Evolutionary conservation across 257 asterid species (phyloP).

Genomic region (Solanum habrochaites): DNA sequence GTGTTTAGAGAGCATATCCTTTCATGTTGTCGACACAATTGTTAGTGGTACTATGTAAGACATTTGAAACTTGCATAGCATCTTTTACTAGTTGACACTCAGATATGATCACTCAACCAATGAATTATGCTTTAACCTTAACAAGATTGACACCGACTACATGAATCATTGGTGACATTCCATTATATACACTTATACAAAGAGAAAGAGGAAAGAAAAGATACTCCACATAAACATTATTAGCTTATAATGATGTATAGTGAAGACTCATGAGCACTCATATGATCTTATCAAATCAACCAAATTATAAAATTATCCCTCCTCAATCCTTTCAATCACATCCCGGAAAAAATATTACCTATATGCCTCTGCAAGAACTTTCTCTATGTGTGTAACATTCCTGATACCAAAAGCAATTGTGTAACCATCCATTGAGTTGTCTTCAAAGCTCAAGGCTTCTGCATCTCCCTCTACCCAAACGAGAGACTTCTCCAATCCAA

Average conservation of each 20-base stretch:
- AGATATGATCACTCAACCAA: background rate
- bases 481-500: constrained; percentile 48
- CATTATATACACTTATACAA: background rate
- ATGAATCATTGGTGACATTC: background rate
- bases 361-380: constrained; percentile 82
- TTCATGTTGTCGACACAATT: background rate
- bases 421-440: constrained; percentile 80
- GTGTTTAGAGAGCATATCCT: background rate
- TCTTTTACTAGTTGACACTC: background rate
- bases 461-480: constrained; percentile 97
- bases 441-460: constrained; percentile 67
- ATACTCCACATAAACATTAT: background rate
- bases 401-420: constrained; percentile 97
- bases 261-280: background rate
- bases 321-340: background rate
- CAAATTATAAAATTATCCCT: background rate
- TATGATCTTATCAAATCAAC: background rate
- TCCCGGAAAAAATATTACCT: constrained; percentile 30
- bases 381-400: constrained; percentile 88
- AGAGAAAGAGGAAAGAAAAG: background rate
- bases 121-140: background rate
- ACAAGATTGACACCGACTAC: background rate
- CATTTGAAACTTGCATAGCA: background rate
- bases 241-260: background rate
- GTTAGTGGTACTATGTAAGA: background rate